Percentiles rank a stretch among this genome's conserved stretches.
These are phyloP conservation scores for Myochromella boudieri DNA, from an alignment of 768 basidiomycete species.

Conservation along the genomic window DNA sequence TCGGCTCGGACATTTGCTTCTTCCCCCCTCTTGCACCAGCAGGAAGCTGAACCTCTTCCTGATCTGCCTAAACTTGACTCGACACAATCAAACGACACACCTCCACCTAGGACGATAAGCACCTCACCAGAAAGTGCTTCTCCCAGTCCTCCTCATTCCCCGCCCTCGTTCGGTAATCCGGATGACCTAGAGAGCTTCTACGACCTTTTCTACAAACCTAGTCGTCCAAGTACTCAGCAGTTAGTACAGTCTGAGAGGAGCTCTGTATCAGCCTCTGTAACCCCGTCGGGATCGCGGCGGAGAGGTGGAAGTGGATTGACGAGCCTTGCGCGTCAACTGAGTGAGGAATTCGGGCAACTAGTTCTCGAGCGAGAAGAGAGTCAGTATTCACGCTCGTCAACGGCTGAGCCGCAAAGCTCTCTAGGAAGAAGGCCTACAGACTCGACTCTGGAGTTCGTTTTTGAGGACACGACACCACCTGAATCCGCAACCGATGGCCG, in stretches of 20 bases:
- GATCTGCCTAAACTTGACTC: constrained; percentile 1
- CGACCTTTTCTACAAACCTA: constrained; percentile 70
- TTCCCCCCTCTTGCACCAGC: constrained; percentile 17
- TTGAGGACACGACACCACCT: constrained; percentile 31
- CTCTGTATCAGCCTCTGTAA: constrained; percentile 17
- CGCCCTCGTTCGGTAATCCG: constrained; percentile 54
- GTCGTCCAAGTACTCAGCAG: constrained; percentile 11
- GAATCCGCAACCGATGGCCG: constrained; percentile 20
- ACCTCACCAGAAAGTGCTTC: constrained; percentile 30
- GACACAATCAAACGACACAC: constrained; percentile 5
- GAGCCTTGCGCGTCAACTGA: constrained; percentile 49
- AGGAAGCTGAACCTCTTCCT: constrained; percentile 10
- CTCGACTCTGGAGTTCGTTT: constrained; percentile 35
- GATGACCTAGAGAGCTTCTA: constrained; percentile 75
- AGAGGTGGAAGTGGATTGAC: constrained; percentile 47
- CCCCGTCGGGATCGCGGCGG: constrained; percentile 22
- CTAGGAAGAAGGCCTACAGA: constrained; percentile 27
- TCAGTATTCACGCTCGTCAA: constrained; percentile 27
- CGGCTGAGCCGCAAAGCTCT: constrained; percentile 11
- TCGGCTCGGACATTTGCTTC: constrained; percentile 23
- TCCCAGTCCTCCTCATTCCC: constrained; percentile 43
- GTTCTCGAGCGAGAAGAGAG: constrained; percentile 30
- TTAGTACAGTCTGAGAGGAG: constrained; percentile 12
- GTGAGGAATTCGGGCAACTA: constrained; percentile 47
- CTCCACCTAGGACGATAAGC: constrained; percentile 7